A percentile compares a stretch with the other conserved stretches of the same genome.
Evolutionary conservation across 2,329 filamentous ascomycete species (phyloP).

Genomic region (Ascosphaera aggregata): DNA sequence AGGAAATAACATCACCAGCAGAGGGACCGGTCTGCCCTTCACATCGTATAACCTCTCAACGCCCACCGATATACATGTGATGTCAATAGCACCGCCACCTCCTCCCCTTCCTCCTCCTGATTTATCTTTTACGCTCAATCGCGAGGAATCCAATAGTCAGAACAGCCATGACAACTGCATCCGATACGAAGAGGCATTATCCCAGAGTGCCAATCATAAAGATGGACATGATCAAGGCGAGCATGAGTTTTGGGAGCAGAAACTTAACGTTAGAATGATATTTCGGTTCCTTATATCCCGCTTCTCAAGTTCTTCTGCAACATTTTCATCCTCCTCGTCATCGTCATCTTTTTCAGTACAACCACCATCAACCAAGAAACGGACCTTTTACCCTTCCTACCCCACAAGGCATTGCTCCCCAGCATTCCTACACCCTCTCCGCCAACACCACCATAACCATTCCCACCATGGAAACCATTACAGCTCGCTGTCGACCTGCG

Average conservation of each 20-base stretch:
- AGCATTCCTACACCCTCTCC: constrained; percentile 15
- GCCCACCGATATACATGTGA: constrained; percentile 5
- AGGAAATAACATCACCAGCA: constrained; percentile 6
- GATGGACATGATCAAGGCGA: constrained; percentile 14
- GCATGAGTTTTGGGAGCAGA: constrained; percentile 74
- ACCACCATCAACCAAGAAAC: constrained; percentile 14
- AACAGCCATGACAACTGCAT: background rate
- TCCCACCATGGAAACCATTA: constrained; percentile 76
- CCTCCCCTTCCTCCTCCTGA: constrained; percentile 17
- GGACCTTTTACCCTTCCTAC: too few species aligned
- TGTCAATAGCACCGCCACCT: constrained; percentile 8
- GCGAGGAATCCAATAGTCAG: constrained; percentile 1
- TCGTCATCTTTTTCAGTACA: constrained; percentile 16
- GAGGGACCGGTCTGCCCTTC: too few species aligned
- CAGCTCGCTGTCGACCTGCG: constrained; percentile 44
- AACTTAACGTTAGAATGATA: constrained; percentile 74
- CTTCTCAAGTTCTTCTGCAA: constrained; percentile 30
- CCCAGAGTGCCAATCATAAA: constrained; percentile 22
- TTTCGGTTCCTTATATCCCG: constrained; percentile 67
- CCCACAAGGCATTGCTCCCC: constrained; percentile 8
- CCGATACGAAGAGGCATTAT: constrained; percentile 12
- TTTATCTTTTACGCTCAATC: constrained; percentile 25
- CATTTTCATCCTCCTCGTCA: constrained; percentile 22
- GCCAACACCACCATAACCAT: constrained; percentile 24
- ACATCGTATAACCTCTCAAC: too few species aligned